phyloP scores from a whole-genome alignment of 805 yeast species.

The Zygoascus bituminiphila region DNA sequence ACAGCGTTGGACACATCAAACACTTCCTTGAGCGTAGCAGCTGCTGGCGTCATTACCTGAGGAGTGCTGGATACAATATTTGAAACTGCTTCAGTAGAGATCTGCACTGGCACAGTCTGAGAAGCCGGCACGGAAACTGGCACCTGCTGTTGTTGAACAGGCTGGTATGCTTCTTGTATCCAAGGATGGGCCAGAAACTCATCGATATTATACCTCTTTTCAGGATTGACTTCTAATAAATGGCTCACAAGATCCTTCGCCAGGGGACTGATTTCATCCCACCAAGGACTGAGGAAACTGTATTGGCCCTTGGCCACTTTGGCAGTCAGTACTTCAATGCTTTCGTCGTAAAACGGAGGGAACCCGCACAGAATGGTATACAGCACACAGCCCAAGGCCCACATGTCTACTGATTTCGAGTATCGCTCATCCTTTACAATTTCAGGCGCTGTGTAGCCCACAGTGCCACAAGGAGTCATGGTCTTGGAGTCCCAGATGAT shows the following conservation, averaged over 20 bases:
- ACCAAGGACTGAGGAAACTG: constrained; percentile 75
- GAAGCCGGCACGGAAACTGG: too few relatives aligned
- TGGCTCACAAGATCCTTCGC: constrained; percentile 65
- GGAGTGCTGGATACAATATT: constrained; percentile 5
- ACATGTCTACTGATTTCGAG: constrained; percentile 93
- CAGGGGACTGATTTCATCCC: constrained; percentile 68
- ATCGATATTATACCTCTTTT: constrained; percentile 58
- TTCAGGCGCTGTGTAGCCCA: constrained; percentile 97
- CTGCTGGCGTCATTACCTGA: constrained; percentile 40
- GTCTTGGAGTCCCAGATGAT: constrained; percentile 82
- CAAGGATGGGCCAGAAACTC: constrained; percentile 71
- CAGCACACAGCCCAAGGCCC: constrained; percentile 96
- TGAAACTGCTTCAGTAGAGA: not conserved
- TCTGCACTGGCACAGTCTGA: not conserved
- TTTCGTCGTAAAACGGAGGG: constrained; percentile 92
- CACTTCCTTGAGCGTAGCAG: constrained; percentile 75
- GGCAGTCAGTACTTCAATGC: constrained; percentile 62
- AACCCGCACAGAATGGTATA: constrained; percentile 93
- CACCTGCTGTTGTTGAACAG: constrained; percentile 18
- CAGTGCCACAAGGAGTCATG: constrained; percentile 98
- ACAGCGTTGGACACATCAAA: constrained; percentile 82
- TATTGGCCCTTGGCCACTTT: constrained; percentile 76
- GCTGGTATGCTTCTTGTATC: constrained; percentile 37
- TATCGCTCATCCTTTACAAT: constrained; percentile 90
- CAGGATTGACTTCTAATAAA: constrained; percentile 64